Conservation (phyloP, 441 rosid genomes). For the Capsella rubella region DNA sequence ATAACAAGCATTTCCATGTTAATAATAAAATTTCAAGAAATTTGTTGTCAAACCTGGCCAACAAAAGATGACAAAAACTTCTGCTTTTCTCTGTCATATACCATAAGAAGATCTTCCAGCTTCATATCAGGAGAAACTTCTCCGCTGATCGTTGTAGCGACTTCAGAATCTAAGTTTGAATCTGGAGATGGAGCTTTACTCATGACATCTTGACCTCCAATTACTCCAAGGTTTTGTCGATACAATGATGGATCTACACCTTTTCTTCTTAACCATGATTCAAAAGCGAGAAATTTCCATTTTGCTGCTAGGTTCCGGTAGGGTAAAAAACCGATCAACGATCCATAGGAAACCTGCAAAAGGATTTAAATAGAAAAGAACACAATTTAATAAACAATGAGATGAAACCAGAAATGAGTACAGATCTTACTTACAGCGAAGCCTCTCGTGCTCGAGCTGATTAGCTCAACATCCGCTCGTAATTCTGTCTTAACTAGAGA, state of each 20-base stretch:
- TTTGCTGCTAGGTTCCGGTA: constrained; percentile 79
- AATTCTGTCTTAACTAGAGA: constrained; percentile 59
- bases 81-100: constrained; percentile 84
- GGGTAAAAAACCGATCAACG: constrained; percentile 87
- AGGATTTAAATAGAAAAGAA: background rate
- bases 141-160: constrained; percentile 39
- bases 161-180: constrained; percentile 50
- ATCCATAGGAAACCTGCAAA: constrained; percentile 85
- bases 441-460: constrained; percentile 82
- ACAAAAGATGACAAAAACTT: constrained; percentile 84
- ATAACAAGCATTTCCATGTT: constrained; percentile 13
- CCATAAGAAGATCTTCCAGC: constrained; percentile 80
- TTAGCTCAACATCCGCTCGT: constrained; percentile 74
- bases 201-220: constrained; percentile 61
- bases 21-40: constrained; percentile 17
- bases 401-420: constrained; percentile 18
- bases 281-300: constrained; percentile 88
- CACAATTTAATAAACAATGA: constrained; percentile 15
- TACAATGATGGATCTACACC: constrained; percentile 85
- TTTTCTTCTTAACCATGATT: constrained; percentile 88
- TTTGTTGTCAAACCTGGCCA: constrained; percentile 71
- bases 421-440: constrained; percentile 69
- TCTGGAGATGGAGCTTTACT: constrained; percentile 46
- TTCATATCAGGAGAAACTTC: constrained; percentile 72
- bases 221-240: constrained; percentile 70